A percentile compares a stretch with the other conserved stretches of the same genome.
Evolutionary conservation across 768 basidiomycete genomes (phyloP).

Genomic region (Xerocomus spinulosus): DNA sequence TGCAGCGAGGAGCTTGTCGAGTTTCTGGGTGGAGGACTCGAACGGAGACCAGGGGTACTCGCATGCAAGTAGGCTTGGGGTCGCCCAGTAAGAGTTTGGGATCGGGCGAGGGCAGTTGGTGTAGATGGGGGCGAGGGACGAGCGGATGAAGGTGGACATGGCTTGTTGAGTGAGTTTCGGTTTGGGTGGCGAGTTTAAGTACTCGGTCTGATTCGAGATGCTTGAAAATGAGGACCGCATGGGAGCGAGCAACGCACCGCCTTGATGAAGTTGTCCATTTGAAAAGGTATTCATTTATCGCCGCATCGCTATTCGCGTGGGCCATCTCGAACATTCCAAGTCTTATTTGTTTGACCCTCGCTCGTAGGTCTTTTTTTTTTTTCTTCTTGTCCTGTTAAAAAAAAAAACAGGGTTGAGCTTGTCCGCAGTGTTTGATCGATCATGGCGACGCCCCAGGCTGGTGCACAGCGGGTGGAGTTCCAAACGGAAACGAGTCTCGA

Average conservation of each 20-base stretch:
- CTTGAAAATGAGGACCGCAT: conserved; percentile 17
- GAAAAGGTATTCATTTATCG: conserved; percentile 10
- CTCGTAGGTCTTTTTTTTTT: background rate
- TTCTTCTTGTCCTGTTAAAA: too few relatives aligned
- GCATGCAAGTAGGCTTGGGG: conserved; percentile 66
- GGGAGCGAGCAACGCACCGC: conserved; percentile 3
- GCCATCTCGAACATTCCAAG: background rate
- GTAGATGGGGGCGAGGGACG: conserved; percentile 16
- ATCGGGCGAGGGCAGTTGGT: conserved; percentile 49
- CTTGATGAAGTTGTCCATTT: conserved; percentile 3
- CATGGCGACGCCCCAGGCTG: conserved; percentile 1
- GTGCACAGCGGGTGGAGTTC: conserved; percentile 2
- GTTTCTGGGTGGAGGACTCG: conserved; percentile 53
- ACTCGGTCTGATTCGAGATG: too few relatives aligned
- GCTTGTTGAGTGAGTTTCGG: too few relatives aligned
- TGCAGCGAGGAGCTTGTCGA: conserved; percentile 65
- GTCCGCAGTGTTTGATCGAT: conserved; percentile 14
- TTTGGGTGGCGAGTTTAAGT: too few relatives aligned
- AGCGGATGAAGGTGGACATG: conserved; percentile 2
- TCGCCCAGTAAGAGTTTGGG: conserved; percentile 86
- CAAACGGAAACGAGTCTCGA: conserved; percentile 25
- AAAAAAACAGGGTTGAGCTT: conserved; percentile 1
- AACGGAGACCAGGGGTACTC: conserved; percentile 76
- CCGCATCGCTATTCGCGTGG: conserved; percentile 11
- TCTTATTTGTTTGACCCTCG: conserved; percentile 4